Evolutionary conservation across 768 basidiomycete genomes (phyloP).

Genomic region (Leccinum disarticulatum): DNA sequence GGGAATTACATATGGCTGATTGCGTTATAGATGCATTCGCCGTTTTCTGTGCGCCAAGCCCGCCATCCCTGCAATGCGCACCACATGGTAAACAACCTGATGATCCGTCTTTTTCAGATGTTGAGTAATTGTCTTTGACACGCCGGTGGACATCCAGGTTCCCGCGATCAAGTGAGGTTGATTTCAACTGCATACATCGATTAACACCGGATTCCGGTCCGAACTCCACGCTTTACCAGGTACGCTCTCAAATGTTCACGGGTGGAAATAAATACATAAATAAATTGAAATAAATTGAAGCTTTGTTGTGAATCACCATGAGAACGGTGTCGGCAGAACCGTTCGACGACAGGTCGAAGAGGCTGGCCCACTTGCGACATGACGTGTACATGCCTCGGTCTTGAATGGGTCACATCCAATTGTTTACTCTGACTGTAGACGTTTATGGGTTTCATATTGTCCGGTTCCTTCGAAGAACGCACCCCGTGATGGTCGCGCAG

Average conservation of each 20-base stretch:
- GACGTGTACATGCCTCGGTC: constrained; percentile 1
- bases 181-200: not conserved
- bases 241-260: not conserved
- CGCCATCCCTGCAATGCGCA: not conserved
- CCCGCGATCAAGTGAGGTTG: not conserved
- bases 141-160: not conserved
- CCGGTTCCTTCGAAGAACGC: not conserved
- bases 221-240: not conserved
- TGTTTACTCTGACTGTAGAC: not conserved
- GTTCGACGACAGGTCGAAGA: not conserved
- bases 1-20: not conserved
- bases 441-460: not conserved
- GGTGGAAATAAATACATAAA: not conserved
- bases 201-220: not conserved
- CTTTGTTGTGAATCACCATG: constrained; percentile 2
- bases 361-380: not conserved
- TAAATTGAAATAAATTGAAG: not conserved
- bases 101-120: not conserved
- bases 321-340: constrained; percentile 6
- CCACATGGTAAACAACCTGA: not conserved
- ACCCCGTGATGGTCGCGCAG: not conserved
- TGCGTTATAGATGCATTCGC: not conserved
- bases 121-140: not conserved
- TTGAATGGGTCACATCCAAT: not conserved
- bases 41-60: not conserved